A percentile compares a stretch with the other conserved stretches of the same genome.
phyloP scores from a whole-genome alignment of 345 rosid species.

The Atalantia buxifolia region DNA sequence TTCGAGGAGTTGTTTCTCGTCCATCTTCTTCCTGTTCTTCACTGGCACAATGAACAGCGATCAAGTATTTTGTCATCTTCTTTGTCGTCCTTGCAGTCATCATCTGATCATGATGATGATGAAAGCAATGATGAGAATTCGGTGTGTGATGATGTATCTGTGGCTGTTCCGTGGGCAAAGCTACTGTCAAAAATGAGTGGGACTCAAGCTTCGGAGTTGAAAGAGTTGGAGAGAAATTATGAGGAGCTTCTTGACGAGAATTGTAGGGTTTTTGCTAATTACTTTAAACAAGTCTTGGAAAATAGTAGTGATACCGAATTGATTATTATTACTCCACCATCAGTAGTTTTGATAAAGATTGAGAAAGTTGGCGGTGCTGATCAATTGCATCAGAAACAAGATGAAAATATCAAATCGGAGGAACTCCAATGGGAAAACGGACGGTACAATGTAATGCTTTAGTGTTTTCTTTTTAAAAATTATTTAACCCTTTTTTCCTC shows the following conservation, averaged over 20 bases:
- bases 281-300: slow-evolving; percentile 37
- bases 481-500: too few species aligned
- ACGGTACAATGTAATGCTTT: slow-evolving; percentile 54
- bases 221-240: slow-evolving; percentile 43
- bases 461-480: background rate
- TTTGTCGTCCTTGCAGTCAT: background rate
- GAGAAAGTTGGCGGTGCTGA: slow-evolving; percentile 6
- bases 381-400: slow-evolving; percentile 10
- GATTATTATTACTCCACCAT: slow-evolving; percentile 26
- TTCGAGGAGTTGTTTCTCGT: slow-evolving; percentile 52
- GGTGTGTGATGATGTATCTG: slow-evolving; percentile 21
- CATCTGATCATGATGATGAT: background rate
- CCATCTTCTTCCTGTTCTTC: slow-evolving; percentile 49
- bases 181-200: slow-evolving; percentile 51
- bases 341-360: slow-evolving; percentile 23
- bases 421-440: slow-evolving; percentile 32
- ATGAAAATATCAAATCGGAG: slow-evolving; percentile 17
- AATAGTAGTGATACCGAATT: slow-evolving; percentile 18
- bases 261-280: slow-evolving; percentile 43
- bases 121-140: slow-evolving; percentile 21
- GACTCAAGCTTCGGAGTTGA: slow-evolving; percentile 46
- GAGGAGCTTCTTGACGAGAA: slow-evolving; percentile 54
- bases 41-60: slow-evolving; percentile 41
- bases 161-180: slow-evolving; percentile 35
- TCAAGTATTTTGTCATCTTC: slow-evolving; percentile 30